phyloP scores from a whole-genome alignment of 306 rosid genomes.

The Quercus robur region DNA sequence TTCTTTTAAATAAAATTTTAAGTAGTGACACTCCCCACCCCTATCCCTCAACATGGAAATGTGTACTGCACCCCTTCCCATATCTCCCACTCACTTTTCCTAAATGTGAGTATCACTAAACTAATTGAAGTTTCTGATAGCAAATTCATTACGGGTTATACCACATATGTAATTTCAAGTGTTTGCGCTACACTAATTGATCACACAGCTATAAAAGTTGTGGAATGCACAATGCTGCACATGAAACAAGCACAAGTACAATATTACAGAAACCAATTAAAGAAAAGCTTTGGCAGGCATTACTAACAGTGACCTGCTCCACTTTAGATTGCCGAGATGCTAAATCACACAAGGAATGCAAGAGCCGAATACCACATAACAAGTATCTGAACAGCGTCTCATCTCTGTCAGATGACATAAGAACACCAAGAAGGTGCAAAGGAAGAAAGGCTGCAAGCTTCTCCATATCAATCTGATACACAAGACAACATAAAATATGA shows the following conservation, averaged over 20 bases:
- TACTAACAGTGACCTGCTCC: conserved; percentile 65
- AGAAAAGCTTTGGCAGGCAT: conserved; percentile 10
- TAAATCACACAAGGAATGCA: conserved; percentile 89
- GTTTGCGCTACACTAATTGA: neutral
- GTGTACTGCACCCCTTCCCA: neutral
- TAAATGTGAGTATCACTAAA: neutral
- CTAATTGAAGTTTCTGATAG: neutral
- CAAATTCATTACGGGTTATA: neutral
- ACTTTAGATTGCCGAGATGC: conserved; percentile 78
- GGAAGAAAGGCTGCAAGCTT: conserved; percentile 81
- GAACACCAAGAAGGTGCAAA: conserved; percentile 65
- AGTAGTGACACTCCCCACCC: neutral
- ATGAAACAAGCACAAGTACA: conserved; percentile 10
- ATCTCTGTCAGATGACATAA: conserved; percentile 54
- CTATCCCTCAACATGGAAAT: neutral
- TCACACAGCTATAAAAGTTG: neutral
- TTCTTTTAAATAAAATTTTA: neutral
- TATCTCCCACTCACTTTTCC: neutral
- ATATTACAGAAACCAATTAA: conserved; percentile 4
- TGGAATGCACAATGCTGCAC: neutral
- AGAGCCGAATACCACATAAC: conserved; percentile 70
- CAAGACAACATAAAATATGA: conserved; percentile 16
- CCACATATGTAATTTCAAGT: conserved; percentile 6
- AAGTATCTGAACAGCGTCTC: conserved; percentile 62
- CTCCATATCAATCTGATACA: conserved; percentile 79